Evolutionary conservation across 2,329 filamentous ascomycete genomes (phyloP), one percentile per base, ranked within the genome.

Genomic region (Thelonectria discophora): DNA sequence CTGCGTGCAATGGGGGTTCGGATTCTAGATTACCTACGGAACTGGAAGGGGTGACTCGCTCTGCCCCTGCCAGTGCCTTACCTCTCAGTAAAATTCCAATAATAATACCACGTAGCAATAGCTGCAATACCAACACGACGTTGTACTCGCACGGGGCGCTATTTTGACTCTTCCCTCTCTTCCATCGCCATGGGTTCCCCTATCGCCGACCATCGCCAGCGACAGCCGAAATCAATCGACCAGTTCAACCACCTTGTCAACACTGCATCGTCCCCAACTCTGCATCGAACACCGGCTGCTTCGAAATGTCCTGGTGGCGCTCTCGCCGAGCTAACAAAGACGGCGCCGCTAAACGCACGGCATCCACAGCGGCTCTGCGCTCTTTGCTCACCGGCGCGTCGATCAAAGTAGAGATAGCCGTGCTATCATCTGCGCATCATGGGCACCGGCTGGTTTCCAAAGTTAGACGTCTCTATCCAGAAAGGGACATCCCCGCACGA

Each of bases 371-470:
- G 64, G 57, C 62, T 69, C 53, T 63, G 52, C 27, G 51, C 48
- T 21, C 18, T 18, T n/a, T 40, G 21, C 37, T 43, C 20, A 21
- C 55, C 34, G 57, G 57, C 55, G 48, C 47, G 64, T 45, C 55
- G 60, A 68, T 65, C 67, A 66, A 63, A 55, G 62, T 57, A 55
- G 43, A 43, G 45, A 62, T 58, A 54, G 37, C 34, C 42, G 15
- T 60, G 12, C 40, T 40, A 52, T 52, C 50, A 15, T 45, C 47
- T 24, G 51, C 46, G 62, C 18, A 61, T 64, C 60, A 55, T 66
- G 64, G 49, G 40, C n/a, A 6, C 40, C 58, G 58, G 55, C 51
- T 51, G 53, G 55, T 63, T 56, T 59, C 64, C 62, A 66, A 66
- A 63, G 47, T 63, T 71, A 72, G 69, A 47, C 64, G 18, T 13